Evolutionary conservation across 2,329 filamentous ascomycete genomes (phyloP).

Genomic region (Calonectria pseudoturangicola): DNA sequence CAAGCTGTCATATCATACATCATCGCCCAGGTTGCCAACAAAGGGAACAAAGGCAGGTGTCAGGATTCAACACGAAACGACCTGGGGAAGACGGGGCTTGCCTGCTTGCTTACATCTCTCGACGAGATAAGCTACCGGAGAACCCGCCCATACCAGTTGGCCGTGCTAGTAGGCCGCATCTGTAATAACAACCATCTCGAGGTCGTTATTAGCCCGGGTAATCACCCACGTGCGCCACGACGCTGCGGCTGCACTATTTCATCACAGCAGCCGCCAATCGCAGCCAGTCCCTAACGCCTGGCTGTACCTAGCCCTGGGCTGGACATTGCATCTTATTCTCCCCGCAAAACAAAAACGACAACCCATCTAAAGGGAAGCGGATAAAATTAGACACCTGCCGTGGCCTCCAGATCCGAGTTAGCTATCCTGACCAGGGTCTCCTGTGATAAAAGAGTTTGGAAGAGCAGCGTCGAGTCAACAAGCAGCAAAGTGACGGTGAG

Average conservation of each 20-base stretch:
- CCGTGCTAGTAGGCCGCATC: slow-evolving; percentile 41
- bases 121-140: slow-evolving; percentile 24
- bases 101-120: not conserved
- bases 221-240: slow-evolving; percentile 51
- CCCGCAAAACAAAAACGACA: slow-evolving; percentile 16
- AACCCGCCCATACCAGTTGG: slow-evolving; percentile 14
- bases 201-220: slow-evolving; percentile 39
- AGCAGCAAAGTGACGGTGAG: slow-evolving; percentile 37
- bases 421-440: slow-evolving; percentile 9
- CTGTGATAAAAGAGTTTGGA: slow-evolving; percentile 15
- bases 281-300: slow-evolving; percentile 49
- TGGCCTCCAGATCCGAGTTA: slow-evolving; percentile 17
- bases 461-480: slow-evolving; percentile 1
- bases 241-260: slow-evolving; percentile 51
- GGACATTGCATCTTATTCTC: slow-evolving; percentile 8
- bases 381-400: slow-evolving; percentile 31
- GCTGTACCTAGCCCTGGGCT: slow-evolving; percentile 40
- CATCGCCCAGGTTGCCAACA: slow-evolving; percentile 15
- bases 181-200: slow-evolving; percentile 24
- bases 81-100: not conserved
- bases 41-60: slow-evolving; percentile 12
- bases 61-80: not conserved
- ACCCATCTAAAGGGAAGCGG: slow-evolving; percentile 6
- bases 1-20: slow-evolving; percentile 25
- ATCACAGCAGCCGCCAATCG: slow-evolving; percentile 54